A percentile compares a stretch with the other conserved stretches of the same genome.
phyloP scores from a whole-genome alignment of 2,329 filamentous ascomycete species.

The Trichoderma sp. region DNA sequence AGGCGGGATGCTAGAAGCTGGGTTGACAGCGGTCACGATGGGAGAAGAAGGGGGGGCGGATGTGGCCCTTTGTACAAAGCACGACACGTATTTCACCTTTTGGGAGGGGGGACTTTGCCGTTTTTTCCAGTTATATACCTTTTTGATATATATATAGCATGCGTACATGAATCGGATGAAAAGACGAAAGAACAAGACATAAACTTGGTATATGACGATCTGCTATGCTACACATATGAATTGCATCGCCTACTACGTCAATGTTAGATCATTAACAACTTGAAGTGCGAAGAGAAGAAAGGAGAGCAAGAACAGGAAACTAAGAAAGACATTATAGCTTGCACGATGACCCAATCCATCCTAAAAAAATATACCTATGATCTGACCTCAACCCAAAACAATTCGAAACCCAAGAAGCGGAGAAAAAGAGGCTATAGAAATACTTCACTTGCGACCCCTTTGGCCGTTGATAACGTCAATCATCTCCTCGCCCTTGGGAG shows the following conservation, averaged over 20 bases:
- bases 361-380: too few species aligned
- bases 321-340: too few species aligned
- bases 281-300: background rate
- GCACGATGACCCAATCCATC: too few species aligned
- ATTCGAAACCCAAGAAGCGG: background rate
- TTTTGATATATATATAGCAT: slow-evolving; percentile 6
- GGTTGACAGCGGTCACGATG: background rate
- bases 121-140: background rate
- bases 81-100: slow-evolving; percentile 3
- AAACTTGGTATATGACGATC: background rate
- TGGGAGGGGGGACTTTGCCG: background rate
- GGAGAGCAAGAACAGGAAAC: background rate
- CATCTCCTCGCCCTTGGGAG: slow-evolving; percentile 74
- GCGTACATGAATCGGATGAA: slow-evolving; percentile 22
- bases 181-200: slow-evolving; percentile 1
- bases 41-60: background rate
- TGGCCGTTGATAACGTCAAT: slow-evolving; percentile 60
- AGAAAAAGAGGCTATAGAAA: too few species aligned
- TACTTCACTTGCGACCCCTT: background rate
- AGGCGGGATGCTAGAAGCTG: too few species aligned
- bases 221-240: background rate
- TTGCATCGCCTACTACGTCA: background rate
- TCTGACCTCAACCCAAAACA: background rate
- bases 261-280: background rate
- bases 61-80: slow-evolving; percentile 19